These are phyloP conservation scores for Kewa caespitosa DNA, from an alignment of 179 eudicot genomes.

Conservation along the genomic window DNA sequence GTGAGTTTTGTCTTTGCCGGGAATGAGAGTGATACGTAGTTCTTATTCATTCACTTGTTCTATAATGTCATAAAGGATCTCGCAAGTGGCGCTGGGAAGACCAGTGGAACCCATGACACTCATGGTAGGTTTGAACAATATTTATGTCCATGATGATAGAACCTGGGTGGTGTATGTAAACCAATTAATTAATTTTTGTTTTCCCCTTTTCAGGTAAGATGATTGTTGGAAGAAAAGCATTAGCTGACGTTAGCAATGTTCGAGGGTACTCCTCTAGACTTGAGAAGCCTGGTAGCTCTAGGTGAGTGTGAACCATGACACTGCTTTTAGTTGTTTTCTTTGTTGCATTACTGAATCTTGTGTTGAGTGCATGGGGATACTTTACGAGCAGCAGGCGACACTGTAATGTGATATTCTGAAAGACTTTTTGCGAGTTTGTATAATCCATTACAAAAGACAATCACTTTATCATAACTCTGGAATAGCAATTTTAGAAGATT, in stretches of 20 bases:
- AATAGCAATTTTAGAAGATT: too few species aligned
- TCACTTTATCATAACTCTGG: too few species aligned
- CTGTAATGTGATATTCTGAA: too few species aligned
- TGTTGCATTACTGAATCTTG: neutral
- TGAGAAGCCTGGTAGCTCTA: conserved; percentile 36
- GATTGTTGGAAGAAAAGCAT: conserved; percentile 53
- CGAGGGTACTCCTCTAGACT: conserved; percentile 30
- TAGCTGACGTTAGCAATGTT: conserved; percentile 76
- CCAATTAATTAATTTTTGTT: conserved; percentile 7
- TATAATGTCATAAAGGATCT: conserved; percentile 26
- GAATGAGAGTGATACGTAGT: neutral
- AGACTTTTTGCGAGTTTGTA: too few species aligned
- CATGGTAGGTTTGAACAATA: conserved; percentile 47
- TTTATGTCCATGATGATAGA: neutral
- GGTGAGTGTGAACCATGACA: conserved; percentile 38
- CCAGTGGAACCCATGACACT: conserved; percentile 25
- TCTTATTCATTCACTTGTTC: neutral
- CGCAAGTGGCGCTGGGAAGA: conserved; percentile 33
- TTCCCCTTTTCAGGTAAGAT: conserved; percentile 33
- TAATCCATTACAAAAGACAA: too few species aligned
- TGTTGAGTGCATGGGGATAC: neutral
- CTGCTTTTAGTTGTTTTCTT: neutral
- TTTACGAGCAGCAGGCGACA: too few species aligned
- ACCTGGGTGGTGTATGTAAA: neutral
- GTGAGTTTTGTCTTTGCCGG: neutral